phyloP scores from a whole-genome alignment of 768 basidiomycete genomes.

The Amanita rubescens region DNA sequence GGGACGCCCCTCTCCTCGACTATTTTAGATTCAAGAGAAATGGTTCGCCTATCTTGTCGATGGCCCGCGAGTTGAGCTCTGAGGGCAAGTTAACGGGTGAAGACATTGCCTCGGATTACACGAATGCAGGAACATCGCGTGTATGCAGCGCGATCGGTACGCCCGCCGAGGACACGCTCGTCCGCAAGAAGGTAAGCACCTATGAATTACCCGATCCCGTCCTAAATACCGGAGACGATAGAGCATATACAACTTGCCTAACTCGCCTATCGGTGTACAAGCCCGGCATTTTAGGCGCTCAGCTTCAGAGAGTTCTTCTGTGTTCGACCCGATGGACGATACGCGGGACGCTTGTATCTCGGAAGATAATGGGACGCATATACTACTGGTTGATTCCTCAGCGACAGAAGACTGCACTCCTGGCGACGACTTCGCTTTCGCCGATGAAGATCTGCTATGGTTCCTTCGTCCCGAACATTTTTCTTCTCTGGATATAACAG shows the following conservation, averaged over 20 bases:
- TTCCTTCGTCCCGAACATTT: constrained; percentile 12
- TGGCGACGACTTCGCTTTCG: neutral
- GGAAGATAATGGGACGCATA: neutral
- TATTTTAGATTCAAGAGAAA: constrained; percentile 5
- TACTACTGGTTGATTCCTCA: neutral
- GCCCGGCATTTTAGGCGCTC: neutral
- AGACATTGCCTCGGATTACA: neutral
- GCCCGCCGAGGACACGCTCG: neutral
- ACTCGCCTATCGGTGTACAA: neutral
- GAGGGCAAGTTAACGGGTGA: neutral
- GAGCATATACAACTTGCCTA: constrained; percentile 3
- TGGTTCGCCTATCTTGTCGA: neutral
- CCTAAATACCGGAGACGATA: neutral
- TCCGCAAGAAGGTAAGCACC: neutral
- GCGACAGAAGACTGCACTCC: neutral
- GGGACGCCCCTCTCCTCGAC: neutral
- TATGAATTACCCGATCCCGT: neutral
- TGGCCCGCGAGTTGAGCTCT: neutral
- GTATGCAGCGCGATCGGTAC: neutral
- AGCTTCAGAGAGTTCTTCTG: neutral
- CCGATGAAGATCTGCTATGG: neutral
- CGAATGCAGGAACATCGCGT: neutral
- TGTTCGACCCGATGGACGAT: neutral
- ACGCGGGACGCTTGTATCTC: neutral
- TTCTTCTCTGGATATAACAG: constrained; percentile 16